Evolutionary conservation across 495 filamentous ascomycete genomes (phyloP).

Genomic region (Aspergillus cavernicola): DNA sequence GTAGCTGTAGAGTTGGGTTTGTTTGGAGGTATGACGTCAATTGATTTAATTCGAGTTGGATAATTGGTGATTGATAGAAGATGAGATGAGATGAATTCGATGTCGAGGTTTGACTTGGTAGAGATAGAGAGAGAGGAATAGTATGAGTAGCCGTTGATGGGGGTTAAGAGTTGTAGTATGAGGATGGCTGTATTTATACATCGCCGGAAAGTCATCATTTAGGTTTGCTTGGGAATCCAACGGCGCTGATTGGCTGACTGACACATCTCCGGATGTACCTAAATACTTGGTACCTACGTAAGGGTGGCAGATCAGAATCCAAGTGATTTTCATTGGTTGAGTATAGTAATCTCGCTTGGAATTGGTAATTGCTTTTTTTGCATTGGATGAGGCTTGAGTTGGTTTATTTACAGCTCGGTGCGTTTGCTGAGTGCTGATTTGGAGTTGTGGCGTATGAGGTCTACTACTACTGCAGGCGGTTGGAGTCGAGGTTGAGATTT

Average conservation of each 20-base stretch:
- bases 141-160: too few species aligned
- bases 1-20: neutral
- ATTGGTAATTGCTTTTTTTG: constrained; percentile 8
- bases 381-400: constrained; percentile 1
- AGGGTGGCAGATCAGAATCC: too few species aligned
- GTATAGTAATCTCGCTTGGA: neutral
- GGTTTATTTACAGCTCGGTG: neutral
- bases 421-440: neutral
- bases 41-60: neutral
- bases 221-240: constrained; percentile 27
- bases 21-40: constrained; percentile 4
- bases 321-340: neutral
- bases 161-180: too few species aligned
- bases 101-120: too few species aligned
- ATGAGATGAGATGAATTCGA: too few species aligned
- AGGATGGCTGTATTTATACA: constrained; percentile 40
- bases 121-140: too few species aligned
- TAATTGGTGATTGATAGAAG: too few species aligned
- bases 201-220: constrained; percentile 7
- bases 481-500: too few species aligned
- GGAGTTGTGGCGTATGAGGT: neutral
- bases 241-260: constrained; percentile 22
- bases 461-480: too few species aligned
- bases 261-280: too few species aligned
- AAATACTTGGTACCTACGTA: too few species aligned